A percentile compares a stretch with the other conserved stretches of the same genome.
Evolutionary conservation across 768 basidiomycete species (phyloP).

Genomic region (Tulasnella sp.): DNA sequence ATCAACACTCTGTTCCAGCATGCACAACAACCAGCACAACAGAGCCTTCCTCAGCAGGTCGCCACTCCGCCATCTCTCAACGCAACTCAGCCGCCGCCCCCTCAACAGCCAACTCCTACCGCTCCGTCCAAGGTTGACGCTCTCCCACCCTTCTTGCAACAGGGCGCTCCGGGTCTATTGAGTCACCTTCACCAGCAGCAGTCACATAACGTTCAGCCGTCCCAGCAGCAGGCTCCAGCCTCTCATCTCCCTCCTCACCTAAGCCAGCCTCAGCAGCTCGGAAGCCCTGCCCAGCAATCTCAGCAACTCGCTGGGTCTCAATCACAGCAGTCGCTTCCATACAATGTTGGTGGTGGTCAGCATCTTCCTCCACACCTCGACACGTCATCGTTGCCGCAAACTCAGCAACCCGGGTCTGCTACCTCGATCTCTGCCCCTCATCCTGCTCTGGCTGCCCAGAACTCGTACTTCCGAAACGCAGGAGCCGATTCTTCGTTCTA

Average conservation of each 20-base stretch:
- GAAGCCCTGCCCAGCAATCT: conserved; percentile 10
- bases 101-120: neutral
- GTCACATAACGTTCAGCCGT: neutral
- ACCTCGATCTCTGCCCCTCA: conserved; percentile 7
- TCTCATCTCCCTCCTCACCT: conserved; percentile 12
- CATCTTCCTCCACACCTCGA: conserved; percentile 11
- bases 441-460: conserved; percentile 25
- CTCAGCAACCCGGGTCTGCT: conserved; percentile 6
- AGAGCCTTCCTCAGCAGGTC: conserved; percentile 14
- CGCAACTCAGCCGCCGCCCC: neutral
- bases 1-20: conserved; percentile 26
- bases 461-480: conserved; percentile 24
- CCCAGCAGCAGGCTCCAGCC: neutral
- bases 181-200: conserved; percentile 19
- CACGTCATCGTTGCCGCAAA: conserved; percentile 2
- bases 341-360: conserved; percentile 1
- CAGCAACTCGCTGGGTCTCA: conserved; percentile 5
- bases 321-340: conserved; percentile 12
- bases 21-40: conserved; percentile 19
- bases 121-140: conserved; percentile 4
- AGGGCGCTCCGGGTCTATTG: conserved; percentile 18
- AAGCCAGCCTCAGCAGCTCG: conserved; percentile 15
- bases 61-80: conserved; percentile 1
- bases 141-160: conserved; percentile 11
- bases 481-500: neutral